Percentiles rank a stretch among this genome's conserved stretches.
Evolutionary conservation across 192 early-diverging fungal genomes (phyloP).

Genomic region (Rhizoclosmatium globosum): DNA sequence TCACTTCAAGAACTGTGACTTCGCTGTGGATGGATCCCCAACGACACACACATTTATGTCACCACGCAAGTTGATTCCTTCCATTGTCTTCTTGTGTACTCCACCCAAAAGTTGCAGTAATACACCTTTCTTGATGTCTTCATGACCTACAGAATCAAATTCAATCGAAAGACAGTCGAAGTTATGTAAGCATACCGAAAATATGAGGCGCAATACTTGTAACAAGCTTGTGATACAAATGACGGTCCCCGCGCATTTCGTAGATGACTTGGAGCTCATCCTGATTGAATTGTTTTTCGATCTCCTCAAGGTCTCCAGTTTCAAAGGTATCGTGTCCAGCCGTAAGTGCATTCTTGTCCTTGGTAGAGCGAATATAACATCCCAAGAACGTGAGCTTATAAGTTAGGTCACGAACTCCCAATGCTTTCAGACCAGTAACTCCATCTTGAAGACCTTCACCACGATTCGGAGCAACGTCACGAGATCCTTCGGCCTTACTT

Average conservation of each 20-base stretch:
- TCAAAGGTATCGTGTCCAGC: constrained; percentile 70
- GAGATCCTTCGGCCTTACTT: constrained; percentile 62
- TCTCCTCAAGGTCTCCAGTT: constrained; percentile 66
- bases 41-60: constrained; percentile 98
- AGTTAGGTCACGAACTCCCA: constrained; percentile 93
- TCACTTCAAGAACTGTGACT: constrained; percentile 94
- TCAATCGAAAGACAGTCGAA: not conserved
- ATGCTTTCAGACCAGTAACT: constrained; percentile 82
- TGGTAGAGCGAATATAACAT: constrained; percentile 76
- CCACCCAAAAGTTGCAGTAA: constrained; percentile 94
- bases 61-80: constrained; percentile 94
- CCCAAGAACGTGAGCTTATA: constrained; percentile 92
- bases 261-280: constrained; percentile 82
- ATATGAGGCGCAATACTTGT: constrained; percentile 88
- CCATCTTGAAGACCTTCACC: constrained; percentile 75
- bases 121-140: constrained; percentile 94
- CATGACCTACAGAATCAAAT: constrained; percentile 70
- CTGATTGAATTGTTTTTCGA: constrained; percentile 61
- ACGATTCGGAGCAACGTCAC: constrained; percentile 45
- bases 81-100: constrained; percentile 91
- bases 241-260: constrained; percentile 68
- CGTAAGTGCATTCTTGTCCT: constrained; percentile 50
- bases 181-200: constrained; percentile 66
- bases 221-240: constrained; percentile 81
- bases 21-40: constrained; percentile 94